Conservation (phyloP, 768 basidiomycete species). For the Russula lepida region DNA sequence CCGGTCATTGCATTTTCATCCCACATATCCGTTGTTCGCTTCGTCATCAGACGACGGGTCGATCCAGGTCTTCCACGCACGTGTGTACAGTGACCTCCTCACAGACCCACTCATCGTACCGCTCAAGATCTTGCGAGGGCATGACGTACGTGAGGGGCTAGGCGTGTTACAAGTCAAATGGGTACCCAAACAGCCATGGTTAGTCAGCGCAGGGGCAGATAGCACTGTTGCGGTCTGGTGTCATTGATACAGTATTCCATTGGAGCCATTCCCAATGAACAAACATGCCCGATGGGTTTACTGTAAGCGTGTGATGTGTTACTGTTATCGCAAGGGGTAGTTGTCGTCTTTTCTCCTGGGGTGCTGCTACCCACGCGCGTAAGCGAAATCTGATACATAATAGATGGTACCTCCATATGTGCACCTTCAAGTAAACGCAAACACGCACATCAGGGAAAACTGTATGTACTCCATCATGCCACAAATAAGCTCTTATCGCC, state of each 20-base stretch:
- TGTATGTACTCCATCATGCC: not conserved
- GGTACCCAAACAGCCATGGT: constrained; percentile 87
- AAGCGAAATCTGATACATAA: constrained; percentile 11
- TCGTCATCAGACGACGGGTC: constrained; percentile 96
- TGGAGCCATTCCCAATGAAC: not conserved
- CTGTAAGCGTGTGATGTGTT: not conserved
- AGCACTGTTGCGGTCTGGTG: constrained; percentile 85
- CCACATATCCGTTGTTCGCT: constrained; percentile 90
- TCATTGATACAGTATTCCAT: constrained; percentile 39
- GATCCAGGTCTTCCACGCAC: constrained; percentile 93
- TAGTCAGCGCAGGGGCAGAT: constrained; percentile 88
- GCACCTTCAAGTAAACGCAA: not conserved
- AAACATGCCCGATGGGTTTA: not conserved
- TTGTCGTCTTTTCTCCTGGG: not conserved
- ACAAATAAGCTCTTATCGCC: constrained; percentile 41
- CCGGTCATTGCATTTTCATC: constrained; percentile 88
- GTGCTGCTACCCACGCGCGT: constrained; percentile 33
- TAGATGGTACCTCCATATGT: constrained; percentile 8
- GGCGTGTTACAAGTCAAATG: constrained; percentile 89
- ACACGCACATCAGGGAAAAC: not conserved
- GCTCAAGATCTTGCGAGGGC: constrained; percentile 92
- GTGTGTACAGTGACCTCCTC: constrained; percentile 92
- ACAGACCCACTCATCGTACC: constrained; percentile 97
- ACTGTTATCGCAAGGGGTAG: not conserved
- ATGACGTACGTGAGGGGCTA: constrained; percentile 72